Evolutionary conservation across 176 grass and related monocot species (phyloP).

Genomic region (Rhynchospora pubera): DNA sequence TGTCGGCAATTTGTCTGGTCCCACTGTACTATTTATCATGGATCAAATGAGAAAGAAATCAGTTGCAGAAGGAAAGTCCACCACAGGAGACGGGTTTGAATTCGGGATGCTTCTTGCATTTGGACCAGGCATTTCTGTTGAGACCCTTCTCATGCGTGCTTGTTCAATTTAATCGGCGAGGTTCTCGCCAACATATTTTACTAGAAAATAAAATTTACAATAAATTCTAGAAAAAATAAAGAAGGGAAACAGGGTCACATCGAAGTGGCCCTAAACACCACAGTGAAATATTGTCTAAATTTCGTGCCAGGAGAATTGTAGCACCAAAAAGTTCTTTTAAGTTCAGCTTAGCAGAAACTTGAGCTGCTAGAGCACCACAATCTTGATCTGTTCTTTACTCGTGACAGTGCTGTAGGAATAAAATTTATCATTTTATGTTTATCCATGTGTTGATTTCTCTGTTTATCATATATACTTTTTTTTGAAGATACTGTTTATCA

Average conservation of each 20-base stretch:
- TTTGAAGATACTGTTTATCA: no score
- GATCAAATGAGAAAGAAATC: constrained; percentile 20
- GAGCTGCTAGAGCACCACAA: background rate
- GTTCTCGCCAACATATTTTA: background rate
- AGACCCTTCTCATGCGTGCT: constrained; percentile 12
- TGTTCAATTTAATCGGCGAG: background rate
- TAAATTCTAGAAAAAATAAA: background rate
- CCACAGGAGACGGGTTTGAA: constrained; percentile 11
- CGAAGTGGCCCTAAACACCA: no score
- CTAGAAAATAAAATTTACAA: no score
- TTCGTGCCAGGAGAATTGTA: no score
- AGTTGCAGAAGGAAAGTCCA: background rate
- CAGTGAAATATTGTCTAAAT: no score
- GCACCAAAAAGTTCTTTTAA: background rate
- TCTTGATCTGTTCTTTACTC: background rate
- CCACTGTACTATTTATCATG: constrained; percentile 14
- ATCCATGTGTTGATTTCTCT: background rate
- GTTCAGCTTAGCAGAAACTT: background rate
- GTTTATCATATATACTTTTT: background rate
- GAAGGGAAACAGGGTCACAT: background rate
- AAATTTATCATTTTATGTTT: background rate
- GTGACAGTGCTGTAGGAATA: background rate
- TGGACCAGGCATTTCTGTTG: constrained; percentile 15
- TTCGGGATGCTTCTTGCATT: constrained; percentile 19
- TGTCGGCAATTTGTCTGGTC: background rate